phyloP scores from a whole-genome alignment of 1,284 basidiomycete species.

The Cystodermella granulosa region DNA sequence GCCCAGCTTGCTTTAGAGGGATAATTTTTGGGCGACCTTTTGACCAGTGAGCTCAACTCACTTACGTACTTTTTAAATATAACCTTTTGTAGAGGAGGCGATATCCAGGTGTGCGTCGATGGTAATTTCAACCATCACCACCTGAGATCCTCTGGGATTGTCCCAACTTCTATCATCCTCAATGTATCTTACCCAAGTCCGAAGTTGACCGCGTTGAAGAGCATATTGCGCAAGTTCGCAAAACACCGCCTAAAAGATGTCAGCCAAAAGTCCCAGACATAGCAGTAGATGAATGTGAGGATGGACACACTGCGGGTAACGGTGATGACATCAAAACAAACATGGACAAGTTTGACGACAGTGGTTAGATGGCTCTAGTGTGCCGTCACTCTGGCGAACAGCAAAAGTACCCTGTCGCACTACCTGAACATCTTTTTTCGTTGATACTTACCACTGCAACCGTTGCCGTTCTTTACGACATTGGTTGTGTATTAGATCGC shows the following conservation, averaged over 20 bases:
- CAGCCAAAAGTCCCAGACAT: not conserved
- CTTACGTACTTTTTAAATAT: not conserved
- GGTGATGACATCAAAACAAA: constrained; percentile 3
- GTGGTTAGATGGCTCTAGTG: constrained; percentile 16
- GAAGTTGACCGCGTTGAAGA: constrained; percentile 10
- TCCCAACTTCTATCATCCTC: not conserved
- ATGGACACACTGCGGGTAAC: not conserved
- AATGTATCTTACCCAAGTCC: not conserved
- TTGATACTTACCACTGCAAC: constrained; percentile 24
- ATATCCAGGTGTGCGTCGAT: constrained; percentile 6
- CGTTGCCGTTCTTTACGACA: constrained; percentile 31
- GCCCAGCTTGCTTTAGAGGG: not conserved
- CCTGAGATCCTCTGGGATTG: constrained; percentile 1
- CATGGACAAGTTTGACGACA: constrained; percentile 13
- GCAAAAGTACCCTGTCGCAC: constrained; percentile 31
- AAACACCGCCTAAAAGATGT: constrained; percentile 5
- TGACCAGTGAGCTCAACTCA: not conserved
- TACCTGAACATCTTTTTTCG: constrained; percentile 26
- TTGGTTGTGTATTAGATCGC: constrained; percentile 35
- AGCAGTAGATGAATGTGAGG: not conserved
- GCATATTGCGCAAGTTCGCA: constrained; percentile 1
- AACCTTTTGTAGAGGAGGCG: constrained; percentile 2
- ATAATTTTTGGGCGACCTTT: not conserved
- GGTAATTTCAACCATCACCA: constrained; percentile 14
- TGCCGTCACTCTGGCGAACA: constrained; percentile 17